phyloP scores from a whole-genome alignment of 2,329 filamentous ascomycete species.

The Huntiella savannae region DNA sequence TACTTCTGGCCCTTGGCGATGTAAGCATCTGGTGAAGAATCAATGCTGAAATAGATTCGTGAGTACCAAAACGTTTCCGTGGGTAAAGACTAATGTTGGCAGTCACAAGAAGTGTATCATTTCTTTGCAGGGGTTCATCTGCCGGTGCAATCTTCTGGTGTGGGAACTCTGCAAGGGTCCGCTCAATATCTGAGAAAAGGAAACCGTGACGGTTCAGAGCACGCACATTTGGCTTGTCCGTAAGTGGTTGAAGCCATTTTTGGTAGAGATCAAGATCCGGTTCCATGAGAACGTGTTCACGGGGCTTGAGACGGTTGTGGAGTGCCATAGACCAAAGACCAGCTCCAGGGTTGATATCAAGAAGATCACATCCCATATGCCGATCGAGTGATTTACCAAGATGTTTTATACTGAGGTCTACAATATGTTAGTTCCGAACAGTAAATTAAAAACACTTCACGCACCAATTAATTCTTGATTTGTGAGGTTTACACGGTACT shows the following conservation, averaged over 20 bases:
- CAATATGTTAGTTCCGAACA: background rate
- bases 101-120: constrained; percentile 55
- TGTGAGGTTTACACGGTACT: background rate
- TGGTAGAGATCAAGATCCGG: constrained; percentile 39
- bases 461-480: background rate
- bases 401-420: constrained; percentile 52
- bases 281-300: constrained; percentile 70
- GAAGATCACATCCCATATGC: constrained; percentile 61
- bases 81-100: constrained; percentile 43
- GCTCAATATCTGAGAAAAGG: constrained; percentile 38
- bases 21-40: constrained; percentile 42
- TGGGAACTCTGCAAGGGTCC: constrained; percentile 31
- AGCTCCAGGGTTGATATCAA: constrained; percentile 69
- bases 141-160: constrained; percentile 30
- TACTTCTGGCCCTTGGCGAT: constrained; percentile 34
- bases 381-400: constrained; percentile 48
- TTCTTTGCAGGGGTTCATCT: constrained; percentile 30
- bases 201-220: constrained; percentile 38
- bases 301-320: constrained; percentile 55
- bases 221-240: constrained; percentile 27
- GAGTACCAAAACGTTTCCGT: constrained; percentile 28
- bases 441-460: background rate
- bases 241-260: constrained; percentile 40
- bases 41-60: constrained; percentile 37
- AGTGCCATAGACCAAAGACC: constrained; percentile 65